Base-by-base conservation (phyloP, 139 green algal genomes). In the Chlorella sp. region DNA sequence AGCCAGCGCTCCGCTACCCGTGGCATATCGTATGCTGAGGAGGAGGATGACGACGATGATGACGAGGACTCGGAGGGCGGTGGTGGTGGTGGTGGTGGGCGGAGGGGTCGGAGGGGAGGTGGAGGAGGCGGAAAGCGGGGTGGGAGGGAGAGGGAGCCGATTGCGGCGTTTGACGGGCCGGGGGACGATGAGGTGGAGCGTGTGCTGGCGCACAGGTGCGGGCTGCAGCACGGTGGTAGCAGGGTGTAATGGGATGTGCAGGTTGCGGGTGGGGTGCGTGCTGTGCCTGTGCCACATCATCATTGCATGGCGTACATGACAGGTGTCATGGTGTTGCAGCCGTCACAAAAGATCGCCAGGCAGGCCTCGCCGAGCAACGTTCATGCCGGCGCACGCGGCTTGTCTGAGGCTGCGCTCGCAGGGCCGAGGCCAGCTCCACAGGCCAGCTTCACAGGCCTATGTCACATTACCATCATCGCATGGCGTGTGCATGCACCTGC, bases 161-260 rank as follows among this genome's bases (percentile, higher is more conserved):
- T 86, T n/a, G 71, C 85, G 35, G 75, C 80, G 26, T 82, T 88
- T 51, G 76, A 87, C 26, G 83, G 85, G 23, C 71, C 71, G 2
- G 75, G 70, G 20, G 80, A 83, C 32, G 85, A 92, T 33, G 88
- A 93, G 72, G 81, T 94, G 17, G 89, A 94, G 42, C 67, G 80
- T 17, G 83, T 94, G 31, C 69, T 92, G 32, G 75, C 33, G 1
- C 89, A 94, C 78, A 87, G 86, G 84, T 90, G 35, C 20, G 73
- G 3, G 2, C 1, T 68, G 5, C n/a, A 55, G 42, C 42, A 55
- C 42, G 17, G 42, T 55, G 10, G 17, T 55, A 55, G 10, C 17
- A 55, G 42, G 42, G 42, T 55, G 42, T 17, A 55, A 55, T 55
- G 29, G 29, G 27, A 29, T 35, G 61, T 23, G 61, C 22, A 36